Percentiles rank a stretch among this genome's conserved stretches.
phyloP scores from a whole-genome alignment of 208 protist genomes.

The Leishmania braziliensis region DNA sequence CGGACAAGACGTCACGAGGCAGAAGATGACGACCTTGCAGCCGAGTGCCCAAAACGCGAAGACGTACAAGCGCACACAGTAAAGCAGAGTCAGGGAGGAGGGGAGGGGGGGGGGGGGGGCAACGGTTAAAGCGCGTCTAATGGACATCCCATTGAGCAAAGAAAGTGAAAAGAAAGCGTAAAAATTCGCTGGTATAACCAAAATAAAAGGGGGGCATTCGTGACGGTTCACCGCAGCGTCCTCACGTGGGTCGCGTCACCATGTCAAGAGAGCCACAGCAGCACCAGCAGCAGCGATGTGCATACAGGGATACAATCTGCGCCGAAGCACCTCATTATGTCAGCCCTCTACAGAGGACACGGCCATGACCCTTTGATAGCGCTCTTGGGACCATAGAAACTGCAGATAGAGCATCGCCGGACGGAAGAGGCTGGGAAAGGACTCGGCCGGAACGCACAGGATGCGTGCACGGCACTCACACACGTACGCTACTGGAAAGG shows the following conservation, averaged over 20 bases:
- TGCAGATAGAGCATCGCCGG: conserved; percentile 19
- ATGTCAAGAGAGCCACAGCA: not conserved
- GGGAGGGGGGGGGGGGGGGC: not conserved
- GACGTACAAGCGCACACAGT: not conserved
- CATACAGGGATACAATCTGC: not conserved
- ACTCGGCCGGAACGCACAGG: conserved; percentile 16
- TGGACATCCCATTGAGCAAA: not conserved
- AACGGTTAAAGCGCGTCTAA: not conserved
- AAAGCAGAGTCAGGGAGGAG: not conserved
- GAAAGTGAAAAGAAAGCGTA: not conserved
- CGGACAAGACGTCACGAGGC: not conserved
- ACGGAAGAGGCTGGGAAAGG: conserved; percentile 9
- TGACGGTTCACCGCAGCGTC: not conserved
- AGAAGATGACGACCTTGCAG: not conserved
- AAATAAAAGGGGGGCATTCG: not conserved
- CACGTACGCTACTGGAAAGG: conserved; percentile 10
- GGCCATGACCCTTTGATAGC: conserved; percentile 8
- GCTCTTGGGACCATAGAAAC: conserved; percentile 9
- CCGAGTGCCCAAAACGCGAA: not conserved
- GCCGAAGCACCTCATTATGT: not conserved
- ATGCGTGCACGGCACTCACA: conserved; percentile 14
- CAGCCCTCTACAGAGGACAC: not conserved
- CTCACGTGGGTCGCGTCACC: not conserved
- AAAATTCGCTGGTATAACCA: not conserved
- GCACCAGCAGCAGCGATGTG: not conserved